Base-by-base conservation (phyloP, 768 basidiomycete species). In the Leucocoprinus birnbaumii region DNA sequence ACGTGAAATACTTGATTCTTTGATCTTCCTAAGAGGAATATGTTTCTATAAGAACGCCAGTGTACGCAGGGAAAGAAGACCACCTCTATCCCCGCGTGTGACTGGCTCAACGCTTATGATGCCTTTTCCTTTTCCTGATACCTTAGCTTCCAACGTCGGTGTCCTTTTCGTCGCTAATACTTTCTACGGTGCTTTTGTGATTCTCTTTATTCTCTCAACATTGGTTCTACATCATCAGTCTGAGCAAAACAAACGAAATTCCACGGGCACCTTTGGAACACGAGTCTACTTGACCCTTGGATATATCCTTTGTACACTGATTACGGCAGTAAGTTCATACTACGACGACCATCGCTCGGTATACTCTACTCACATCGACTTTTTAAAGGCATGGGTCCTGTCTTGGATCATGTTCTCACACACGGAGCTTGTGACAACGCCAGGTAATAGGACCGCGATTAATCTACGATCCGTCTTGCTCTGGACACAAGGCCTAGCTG, bases 141-240 rank as follows among this genome's bases (percentile, higher is more conserved):
- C 19, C n/a, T 9, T 27, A 5, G 2, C 4, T 7, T n/a, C n/a
- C n/a, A 13, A 42, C 9, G 4, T 51, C 4, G 41, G 51, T 4
- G 11, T 53, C 6, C 41, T 45, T 16, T 53, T 53, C 31, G n/a
- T 53, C 8, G 10, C 14, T 19, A 45, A 24, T 42, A 44, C 51
- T 3, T 13, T 53, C 14, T 53, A 53, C 18, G 51, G 51, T 3
- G 27, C 51, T 8, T 53, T 34, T 25, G 16, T 53, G 7, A 19
- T 53, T 18, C 42, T 53, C 4, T 53, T 53, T 21, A 44, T 53
- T 24, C 14, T 35, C 19, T 53, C 51, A 7, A 18, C 27, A 1
- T n/a, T 53, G 19, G 19, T 53, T 11, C 51, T 53, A 14, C 51
- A 53, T 22, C 51, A 22, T 35, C 51, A 53, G 22, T 13, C 18